phyloP scores from a whole-genome alignment of 768 basidiomycete genomes.

The Cytidiella melzeri region DNA sequence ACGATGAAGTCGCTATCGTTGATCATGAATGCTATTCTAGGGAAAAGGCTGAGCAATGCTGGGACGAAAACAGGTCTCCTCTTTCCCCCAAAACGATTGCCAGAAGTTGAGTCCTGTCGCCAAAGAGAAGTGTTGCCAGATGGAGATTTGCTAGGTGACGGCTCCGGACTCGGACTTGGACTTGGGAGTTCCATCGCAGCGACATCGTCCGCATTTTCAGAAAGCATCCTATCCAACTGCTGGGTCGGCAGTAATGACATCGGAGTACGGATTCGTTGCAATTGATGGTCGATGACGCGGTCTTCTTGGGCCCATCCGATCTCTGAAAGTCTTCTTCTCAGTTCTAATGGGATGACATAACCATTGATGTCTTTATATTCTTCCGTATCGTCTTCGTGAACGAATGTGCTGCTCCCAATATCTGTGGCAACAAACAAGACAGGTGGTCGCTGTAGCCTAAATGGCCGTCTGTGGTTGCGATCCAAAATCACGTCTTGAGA shows the following conservation, averaged over 20 bases:
- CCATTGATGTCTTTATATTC: conserved; percentile 42
- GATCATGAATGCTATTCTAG: conserved; percentile 44
- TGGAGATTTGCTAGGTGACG: conserved; percentile 15
- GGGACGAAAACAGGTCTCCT: conserved; percentile 65
- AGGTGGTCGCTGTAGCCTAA: conserved; percentile 63
- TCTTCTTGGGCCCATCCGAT: conserved; percentile 72
- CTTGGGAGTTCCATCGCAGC: conserved; percentile 18
- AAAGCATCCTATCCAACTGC: conserved; percentile 49
- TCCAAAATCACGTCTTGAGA: conserved; percentile 57
- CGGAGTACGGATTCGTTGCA: conserved; percentile 56
- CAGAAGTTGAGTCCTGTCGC: conserved; percentile 52
- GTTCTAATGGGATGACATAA: conserved; percentile 49
- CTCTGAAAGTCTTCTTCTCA: conserved; percentile 60
- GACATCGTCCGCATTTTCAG: too few relatives aligned
- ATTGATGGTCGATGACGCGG: conserved; percentile 44
- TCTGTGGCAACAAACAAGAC: conserved; percentile 74
- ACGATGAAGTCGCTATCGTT: conserved; percentile 49
- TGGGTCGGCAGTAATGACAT: conserved; percentile 56
- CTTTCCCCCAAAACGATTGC: conserved; percentile 40
- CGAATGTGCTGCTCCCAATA: conserved; percentile 57
- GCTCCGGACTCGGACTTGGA: conserved; percentile 19
- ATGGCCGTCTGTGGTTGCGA: conserved; percentile 54
- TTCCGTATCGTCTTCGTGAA: conserved; percentile 46
- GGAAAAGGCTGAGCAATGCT: conserved; percentile 48
- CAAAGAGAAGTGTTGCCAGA: conserved; percentile 30